phyloP scores from a whole-genome alignment of 768 basidiomycete species.

The Suillus ampliporus region DNA sequence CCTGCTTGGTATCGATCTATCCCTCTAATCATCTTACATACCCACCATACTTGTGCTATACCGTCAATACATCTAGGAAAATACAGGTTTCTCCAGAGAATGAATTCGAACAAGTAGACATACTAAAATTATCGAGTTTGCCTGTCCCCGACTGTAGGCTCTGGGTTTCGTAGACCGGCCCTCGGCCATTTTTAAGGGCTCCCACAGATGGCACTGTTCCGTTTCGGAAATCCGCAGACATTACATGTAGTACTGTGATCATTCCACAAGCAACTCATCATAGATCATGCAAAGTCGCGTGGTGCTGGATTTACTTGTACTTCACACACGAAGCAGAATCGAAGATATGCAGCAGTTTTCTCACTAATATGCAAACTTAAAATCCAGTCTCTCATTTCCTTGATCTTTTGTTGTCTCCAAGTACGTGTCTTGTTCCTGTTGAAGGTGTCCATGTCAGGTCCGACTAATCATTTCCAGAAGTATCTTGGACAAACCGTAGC shows the following conservation, averaged over 20 bases:
- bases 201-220: too few relatives aligned
- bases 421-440: conserved; percentile 61
- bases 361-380: conserved; percentile 60
- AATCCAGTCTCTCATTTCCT: conserved; percentile 65
- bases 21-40: not conserved
- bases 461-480: conserved; percentile 26
- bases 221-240: not conserved
- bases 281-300: not conserved
- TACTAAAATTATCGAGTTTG: not conserved
- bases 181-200: too few relatives aligned
- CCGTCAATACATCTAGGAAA: not conserved
- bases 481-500: conserved; percentile 42
- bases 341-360: not conserved
- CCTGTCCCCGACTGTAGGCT: too few relatives aligned
- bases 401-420: conserved; percentile 64
- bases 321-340: not conserved
- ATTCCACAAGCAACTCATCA: not conserved
- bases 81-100: not conserved
- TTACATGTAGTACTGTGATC: not conserved
- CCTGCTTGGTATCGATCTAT: not conserved
- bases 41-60: not conserved
- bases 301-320: not conserved
- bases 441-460: conserved; percentile 32
- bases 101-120: not conserved
- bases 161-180: too few relatives aligned